phyloP scores from a whole-genome alignment of 768 basidiomycete genomes.

The Podaxis sp. region DNA sequence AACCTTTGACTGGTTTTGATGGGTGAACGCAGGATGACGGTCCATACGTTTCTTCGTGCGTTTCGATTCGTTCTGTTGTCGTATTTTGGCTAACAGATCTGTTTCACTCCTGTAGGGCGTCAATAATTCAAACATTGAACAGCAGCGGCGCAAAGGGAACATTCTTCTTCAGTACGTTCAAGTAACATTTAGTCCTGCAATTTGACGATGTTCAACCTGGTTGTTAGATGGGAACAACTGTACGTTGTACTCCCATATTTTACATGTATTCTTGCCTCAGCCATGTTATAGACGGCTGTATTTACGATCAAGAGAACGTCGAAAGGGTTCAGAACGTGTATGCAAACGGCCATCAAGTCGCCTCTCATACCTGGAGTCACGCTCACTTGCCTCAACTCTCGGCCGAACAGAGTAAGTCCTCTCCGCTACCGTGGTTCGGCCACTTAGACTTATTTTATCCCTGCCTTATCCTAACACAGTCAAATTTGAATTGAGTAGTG shows the following conservation, averaged over 20 bases:
- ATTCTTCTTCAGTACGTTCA: slow-evolving; percentile 31
- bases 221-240: slow-evolving; percentile 29
- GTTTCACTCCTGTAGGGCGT: slow-evolving; percentile 16
- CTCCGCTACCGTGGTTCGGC: neutral
- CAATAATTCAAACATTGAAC: slow-evolving; percentile 23
- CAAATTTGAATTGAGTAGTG: slow-evolving; percentile 23
- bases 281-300: slow-evolving; percentile 26
- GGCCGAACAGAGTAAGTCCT: slow-evolving; percentile 26
- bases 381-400: slow-evolving; percentile 30
- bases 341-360: slow-evolving; percentile 32
- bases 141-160: slow-evolving; percentile 29
- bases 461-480: slow-evolving; percentile 13
- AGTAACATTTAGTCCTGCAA: neutral
- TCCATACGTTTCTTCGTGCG: slow-evolving; percentile 38
- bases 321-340: slow-evolving; percentile 30
- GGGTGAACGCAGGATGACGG: slow-evolving; percentile 38
- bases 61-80: neutral
- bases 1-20: neutral
- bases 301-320: slow-evolving; percentile 28
- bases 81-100: neutral
- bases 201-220: neutral
- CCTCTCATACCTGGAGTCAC: slow-evolving; percentile 36
- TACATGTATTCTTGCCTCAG: neutral
- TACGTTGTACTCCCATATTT: slow-evolving; percentile 14
- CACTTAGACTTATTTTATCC: neutral